Percentiles rank a stretch among this genome's conserved stretches.
phyloP scores from a whole-genome alignment of 305 asterid species.

The Solanum hybrid region DNA sequence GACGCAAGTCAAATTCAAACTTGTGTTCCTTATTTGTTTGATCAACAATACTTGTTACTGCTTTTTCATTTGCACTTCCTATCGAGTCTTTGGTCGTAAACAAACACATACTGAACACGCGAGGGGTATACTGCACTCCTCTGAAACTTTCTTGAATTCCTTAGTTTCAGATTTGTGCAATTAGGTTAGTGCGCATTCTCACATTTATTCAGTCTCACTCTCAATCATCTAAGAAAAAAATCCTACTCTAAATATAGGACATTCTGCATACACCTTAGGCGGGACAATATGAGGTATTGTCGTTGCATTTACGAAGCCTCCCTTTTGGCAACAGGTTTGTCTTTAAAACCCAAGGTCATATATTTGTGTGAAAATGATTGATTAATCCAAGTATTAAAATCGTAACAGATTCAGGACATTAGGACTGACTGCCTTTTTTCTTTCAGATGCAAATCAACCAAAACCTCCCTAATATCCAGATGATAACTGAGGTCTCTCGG shows the following conservation, averaged over 20 bases:
- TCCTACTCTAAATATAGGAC: background rate
- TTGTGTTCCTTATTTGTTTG: background rate
- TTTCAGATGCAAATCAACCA: background rate
- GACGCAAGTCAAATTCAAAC: background rate
- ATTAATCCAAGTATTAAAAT: background rate
- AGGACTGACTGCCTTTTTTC: background rate
- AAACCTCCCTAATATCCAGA: background rate
- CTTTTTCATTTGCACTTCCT: background rate
- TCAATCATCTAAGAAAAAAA: background rate
- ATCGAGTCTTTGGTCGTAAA: background rate
- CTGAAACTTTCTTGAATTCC: background rate
- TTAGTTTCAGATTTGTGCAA: background rate
- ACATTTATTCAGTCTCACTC: background rate
- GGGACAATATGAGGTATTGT: background rate
- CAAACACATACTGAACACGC: background rate
- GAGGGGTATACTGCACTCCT: background rate
- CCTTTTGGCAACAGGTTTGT: background rate
- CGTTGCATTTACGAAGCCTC: background rate
- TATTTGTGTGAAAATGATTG: background rate
- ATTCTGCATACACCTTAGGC: background rate
- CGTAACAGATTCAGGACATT: too few relatives aligned
- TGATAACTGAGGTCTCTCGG: background rate
- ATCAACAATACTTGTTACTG: background rate
- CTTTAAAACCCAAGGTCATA: background rate
- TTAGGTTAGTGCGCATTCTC: background rate